Percentiles rank a stretch among this genome's conserved stretches.
These are phyloP conservation scores for Mycena galopus DNA, from an alignment of 768 basidiomycete species.

Conservation along the genomic window DNA sequence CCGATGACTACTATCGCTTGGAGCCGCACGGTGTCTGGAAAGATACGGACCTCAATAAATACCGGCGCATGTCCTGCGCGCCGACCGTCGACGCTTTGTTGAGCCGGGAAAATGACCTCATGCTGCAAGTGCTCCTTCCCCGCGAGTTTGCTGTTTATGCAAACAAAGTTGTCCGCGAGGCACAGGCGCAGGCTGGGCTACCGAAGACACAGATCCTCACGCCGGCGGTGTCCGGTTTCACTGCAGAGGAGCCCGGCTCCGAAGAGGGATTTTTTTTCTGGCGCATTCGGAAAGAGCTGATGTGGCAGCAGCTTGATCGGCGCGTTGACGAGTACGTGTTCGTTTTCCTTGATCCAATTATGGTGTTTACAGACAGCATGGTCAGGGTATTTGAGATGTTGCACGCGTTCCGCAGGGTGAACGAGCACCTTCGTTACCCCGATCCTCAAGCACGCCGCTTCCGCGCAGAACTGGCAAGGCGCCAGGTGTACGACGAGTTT, in stretches of 20 bases:
- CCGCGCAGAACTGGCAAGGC: not conserved
- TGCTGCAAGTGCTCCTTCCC: constrained; percentile 20
- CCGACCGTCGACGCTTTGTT: constrained; percentile 6
- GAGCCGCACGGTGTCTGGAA: not conserved
- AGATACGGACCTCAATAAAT: not conserved
- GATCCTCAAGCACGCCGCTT: not conserved
- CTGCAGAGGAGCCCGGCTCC: not conserved
- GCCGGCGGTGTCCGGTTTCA: not conserved
- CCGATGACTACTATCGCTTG: not conserved
- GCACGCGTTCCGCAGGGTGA: constrained; percentile 9
- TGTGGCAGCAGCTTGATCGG: constrained; percentile 21
- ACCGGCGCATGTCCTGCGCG: not conserved
- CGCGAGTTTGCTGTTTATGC: constrained; percentile 21
- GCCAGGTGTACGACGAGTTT: constrained; percentile 1
- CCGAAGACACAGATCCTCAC: constrained; percentile 6
- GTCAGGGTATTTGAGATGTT: constrained; percentile 20
- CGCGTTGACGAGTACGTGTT: constrained; percentile 18
- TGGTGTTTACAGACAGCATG: not conserved
- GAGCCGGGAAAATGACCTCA: not conserved
- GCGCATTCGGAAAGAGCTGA: constrained; percentile 16
- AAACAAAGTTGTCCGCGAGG: constrained; percentile 8
- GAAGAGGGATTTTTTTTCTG: constrained; percentile 21
- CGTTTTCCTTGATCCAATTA: not conserved
- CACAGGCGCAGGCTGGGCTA: constrained; percentile 9
- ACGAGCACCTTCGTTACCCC: not conserved